Conservation (phyloP, 768 basidiomycete species). For the Pulveroboletus sp. region DNA sequence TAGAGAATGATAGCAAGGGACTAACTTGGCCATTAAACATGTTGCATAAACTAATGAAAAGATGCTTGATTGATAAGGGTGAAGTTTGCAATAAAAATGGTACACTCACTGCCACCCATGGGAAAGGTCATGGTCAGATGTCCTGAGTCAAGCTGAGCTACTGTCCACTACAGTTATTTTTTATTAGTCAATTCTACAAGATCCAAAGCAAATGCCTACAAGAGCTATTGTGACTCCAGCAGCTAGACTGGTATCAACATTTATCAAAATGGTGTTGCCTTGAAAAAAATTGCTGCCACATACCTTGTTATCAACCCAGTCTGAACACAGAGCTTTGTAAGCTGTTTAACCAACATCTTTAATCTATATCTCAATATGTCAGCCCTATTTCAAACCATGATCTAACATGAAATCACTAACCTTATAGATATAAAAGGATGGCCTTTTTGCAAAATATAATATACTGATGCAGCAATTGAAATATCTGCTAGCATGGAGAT, state of each 20-base stretch:
- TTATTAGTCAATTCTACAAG: not conserved
- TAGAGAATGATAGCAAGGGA: not conserved
- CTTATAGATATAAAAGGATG: constrained; percentile 3
- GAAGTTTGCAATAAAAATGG: not conserved
- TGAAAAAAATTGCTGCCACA: not conserved
- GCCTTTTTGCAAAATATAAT: constrained; percentile 9
- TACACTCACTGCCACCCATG: constrained; percentile 20
- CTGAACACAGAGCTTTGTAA: constrained; percentile 20
- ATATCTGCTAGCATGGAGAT: constrained; percentile 17
- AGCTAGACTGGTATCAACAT: constrained; percentile 9
- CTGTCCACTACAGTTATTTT: constrained; percentile 15
- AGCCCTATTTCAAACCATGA: not conserved
- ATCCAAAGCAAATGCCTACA: constrained; percentile 12
- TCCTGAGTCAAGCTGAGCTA: constrained; percentile 8
- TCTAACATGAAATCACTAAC: constrained; percentile 4
- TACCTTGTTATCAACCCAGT: constrained; percentile 27
- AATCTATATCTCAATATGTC: constrained; percentile 5
- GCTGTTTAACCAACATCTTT: constrained; percentile 10
- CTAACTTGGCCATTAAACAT: constrained; percentile 29
- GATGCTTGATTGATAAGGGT: not conserved
- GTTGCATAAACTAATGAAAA: constrained; percentile 20
- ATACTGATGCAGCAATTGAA: constrained; percentile 21
- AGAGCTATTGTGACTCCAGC: constrained; percentile 9
- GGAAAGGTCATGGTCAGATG: constrained; percentile 26
- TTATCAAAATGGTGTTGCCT: not conserved